Evolutionary conservation across 345 rosid genomes (phyloP).

Genomic region (Pelargonium nanum): DNA sequence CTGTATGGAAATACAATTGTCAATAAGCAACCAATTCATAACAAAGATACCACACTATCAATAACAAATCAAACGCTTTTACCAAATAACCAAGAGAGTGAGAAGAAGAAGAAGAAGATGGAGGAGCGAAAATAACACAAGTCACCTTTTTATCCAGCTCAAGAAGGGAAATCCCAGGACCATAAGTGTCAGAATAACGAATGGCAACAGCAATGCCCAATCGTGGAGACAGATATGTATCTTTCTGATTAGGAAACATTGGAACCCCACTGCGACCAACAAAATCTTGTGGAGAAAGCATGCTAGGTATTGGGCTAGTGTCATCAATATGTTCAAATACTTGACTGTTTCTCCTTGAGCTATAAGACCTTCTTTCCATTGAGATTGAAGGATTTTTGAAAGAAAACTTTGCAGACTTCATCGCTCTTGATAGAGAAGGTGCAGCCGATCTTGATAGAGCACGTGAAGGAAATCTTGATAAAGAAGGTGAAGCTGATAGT

Average conservation of each 20-base stretch:
- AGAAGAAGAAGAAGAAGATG: constrained; percentile 7
- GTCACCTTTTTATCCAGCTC: constrained; percentile 94
- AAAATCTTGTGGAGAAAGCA: constrained; percentile 94
- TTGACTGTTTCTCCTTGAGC: constrained; percentile 49
- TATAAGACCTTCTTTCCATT: constrained; percentile 41
- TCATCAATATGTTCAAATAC: constrained; percentile 82
- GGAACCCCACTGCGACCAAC: constrained; percentile 64
- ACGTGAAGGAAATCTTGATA: neutral
- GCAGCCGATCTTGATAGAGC: constrained; percentile 24
- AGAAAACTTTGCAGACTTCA: constrained; percentile 51
- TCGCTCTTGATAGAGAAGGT: constrained; percentile 48
- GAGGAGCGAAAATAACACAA: constrained; percentile 1
- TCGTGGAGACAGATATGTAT: constrained; percentile 55
- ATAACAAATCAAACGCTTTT: neutral
- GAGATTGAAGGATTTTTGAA: constrained; percentile 44
- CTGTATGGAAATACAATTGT: constrained; percentile 31
- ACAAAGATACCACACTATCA: constrained; percentile 9
- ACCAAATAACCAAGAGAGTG: neutral
- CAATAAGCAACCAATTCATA: constrained; percentile 2
- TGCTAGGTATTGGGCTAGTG: constrained; percentile 76
- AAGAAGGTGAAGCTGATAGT: neutral
- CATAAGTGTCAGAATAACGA: constrained; percentile 58
- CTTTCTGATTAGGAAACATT: constrained; percentile 71
- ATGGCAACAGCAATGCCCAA: constrained; percentile 84
- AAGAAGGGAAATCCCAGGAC: constrained; percentile 91